phyloP scores from a whole-genome alignment of 768 basidiomycete species.

The Pulveroboletus ravenelii region DNA sequence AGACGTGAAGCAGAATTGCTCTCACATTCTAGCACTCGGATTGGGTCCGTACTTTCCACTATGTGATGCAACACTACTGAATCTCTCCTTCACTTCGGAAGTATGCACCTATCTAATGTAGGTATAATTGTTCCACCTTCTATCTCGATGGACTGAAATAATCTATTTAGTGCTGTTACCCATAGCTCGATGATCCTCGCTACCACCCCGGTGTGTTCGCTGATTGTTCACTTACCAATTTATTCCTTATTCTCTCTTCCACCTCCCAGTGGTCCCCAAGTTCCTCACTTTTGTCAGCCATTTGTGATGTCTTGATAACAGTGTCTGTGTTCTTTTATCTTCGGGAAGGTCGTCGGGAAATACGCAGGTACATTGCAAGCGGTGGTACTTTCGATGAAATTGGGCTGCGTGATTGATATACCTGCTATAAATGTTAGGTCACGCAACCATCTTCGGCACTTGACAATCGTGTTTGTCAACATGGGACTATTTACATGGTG shows the following conservation, averaged over 20 bases:
- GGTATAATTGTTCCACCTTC: not conserved
- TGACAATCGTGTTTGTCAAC: slow-evolving; percentile 13
- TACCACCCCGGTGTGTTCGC: not conserved
- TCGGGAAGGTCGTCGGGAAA: slow-evolving; percentile 9
- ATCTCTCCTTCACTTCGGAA: not conserved
- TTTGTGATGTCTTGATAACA: slow-evolving; percentile 15
- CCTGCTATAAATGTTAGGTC: not conserved
- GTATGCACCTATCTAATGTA: not conserved
- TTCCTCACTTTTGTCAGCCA: slow-evolving; percentile 25
- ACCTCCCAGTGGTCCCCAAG: slow-evolving; percentile 11
- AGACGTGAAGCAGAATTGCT: not conserved
- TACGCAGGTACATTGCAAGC: slow-evolving; percentile 2
- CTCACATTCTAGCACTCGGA: not conserved
- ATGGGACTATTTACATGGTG: slow-evolving; percentile 16
- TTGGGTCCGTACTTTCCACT: not conserved
- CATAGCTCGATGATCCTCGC: not conserved
- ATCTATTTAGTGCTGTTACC: not conserved
- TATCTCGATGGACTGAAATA: not conserved
- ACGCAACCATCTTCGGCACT: slow-evolving; percentile 7
- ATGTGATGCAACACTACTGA: not conserved
- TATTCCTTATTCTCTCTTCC: not conserved
- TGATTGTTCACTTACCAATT: not conserved
- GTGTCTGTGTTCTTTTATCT: slow-evolving; percentile 21
- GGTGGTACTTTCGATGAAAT: not conserved
- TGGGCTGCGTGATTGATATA: too few relatives aligned